Conservation (phyloP, 148 eudicot species). For the Dianthus caryophyllus region DNA sequence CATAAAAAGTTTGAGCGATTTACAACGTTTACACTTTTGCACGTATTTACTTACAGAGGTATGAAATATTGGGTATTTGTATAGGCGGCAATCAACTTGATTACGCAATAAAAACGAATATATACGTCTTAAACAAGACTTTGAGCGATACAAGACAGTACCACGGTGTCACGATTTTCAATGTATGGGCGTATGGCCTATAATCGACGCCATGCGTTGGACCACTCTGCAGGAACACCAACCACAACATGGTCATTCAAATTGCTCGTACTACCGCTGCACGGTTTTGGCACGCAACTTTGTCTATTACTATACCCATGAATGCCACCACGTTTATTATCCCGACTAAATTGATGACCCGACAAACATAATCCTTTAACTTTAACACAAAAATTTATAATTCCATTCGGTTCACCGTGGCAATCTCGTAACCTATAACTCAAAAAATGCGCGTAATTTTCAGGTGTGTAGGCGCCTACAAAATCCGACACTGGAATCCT, state of each 20-base stretch:
- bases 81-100: too few relatives aligned
- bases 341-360: not conserved
- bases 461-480: constrained; percentile 28
- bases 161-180: too few relatives aligned
- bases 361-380: constrained; percentile 27
- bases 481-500: constrained; percentile 54
- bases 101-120: too few relatives aligned
- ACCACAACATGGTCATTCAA: constrained; percentile 14
- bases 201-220: constrained; percentile 15
- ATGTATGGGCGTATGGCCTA: too few relatives aligned
- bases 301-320: constrained; percentile 10
- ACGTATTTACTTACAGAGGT: not conserved
- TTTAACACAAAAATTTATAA: constrained; percentile 59
- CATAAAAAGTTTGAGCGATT: too few relatives aligned
- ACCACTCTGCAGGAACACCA: constrained; percentile 35
- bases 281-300: not conserved
- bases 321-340: not conserved
- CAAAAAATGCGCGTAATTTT: constrained; percentile 46
- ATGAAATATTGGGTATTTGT: not conserved
- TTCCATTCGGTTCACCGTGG: constrained; percentile 50
- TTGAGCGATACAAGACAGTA: too few relatives aligned
- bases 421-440: constrained; percentile 56
- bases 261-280: not conserved
- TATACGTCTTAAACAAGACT: too few relatives aligned
- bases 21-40: too few relatives aligned